Evolutionary conservation across 495 filamentous ascomycete genomes (phyloP).

Genomic region (Aspergillus conjunctus): DNA sequence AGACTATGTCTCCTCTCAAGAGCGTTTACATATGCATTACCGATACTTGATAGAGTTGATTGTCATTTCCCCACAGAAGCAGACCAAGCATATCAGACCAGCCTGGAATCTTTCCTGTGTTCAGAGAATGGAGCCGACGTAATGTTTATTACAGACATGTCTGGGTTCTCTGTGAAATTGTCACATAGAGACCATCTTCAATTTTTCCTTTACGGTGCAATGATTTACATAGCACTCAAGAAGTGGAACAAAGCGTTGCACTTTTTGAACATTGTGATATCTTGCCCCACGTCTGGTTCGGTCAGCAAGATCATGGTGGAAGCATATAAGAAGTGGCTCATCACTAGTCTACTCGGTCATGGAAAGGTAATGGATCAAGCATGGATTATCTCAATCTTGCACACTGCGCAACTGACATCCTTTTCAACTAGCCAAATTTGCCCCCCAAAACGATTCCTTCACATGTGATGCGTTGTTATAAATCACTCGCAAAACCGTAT

Average conservation of each 20-base stretch:
- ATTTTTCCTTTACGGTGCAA: constrained; percentile 77
- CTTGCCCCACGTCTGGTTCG: constrained; percentile 58
- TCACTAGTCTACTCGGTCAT: constrained; percentile 71
- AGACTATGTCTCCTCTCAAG: constrained; percentile 60
- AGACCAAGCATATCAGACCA: constrained; percentile 28
- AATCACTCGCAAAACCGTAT: constrained; percentile 68
- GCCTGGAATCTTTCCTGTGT: constrained; percentile 28
- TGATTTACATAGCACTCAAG: constrained; percentile 73
- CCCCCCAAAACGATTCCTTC: constrained; percentile 49
- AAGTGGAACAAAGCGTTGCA: constrained; percentile 72
- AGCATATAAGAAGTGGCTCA: constrained; percentile 90
- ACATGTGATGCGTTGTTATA: constrained; percentile 58
- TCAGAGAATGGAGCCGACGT: constrained; percentile 35
- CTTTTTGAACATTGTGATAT: constrained; percentile 69
- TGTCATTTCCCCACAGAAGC: constrained; percentile 61
- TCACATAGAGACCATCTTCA: constrained; percentile 62
- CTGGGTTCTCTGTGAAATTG: constrained; percentile 61
- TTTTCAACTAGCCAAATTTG: constrained; percentile 32
- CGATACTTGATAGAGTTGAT: constrained; percentile 68
- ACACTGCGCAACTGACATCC: constrained; percentile 23
- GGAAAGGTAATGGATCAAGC: constrained; percentile 60
- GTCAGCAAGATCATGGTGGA: constrained; percentile 81
- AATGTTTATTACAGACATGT: constrained; percentile 57
- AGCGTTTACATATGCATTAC: constrained; percentile 58
- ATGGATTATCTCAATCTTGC: constrained; percentile 9